A percentile compares a stretch with the other conserved stretches of the same genome.
Conservation (phyloP, 306 rosid species). For the Malus orientalis region DNA sequence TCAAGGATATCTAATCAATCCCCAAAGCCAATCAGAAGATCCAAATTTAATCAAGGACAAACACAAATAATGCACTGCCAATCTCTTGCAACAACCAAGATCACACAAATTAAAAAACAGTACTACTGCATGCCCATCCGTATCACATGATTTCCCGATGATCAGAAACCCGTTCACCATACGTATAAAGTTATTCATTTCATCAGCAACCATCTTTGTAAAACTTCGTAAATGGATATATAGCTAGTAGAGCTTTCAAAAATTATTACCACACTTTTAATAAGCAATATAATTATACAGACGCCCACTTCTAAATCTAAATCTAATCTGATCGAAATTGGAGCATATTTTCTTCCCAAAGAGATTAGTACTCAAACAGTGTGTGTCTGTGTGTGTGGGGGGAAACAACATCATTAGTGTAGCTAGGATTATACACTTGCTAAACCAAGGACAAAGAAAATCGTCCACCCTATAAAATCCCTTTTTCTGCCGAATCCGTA, state of each 20-base stretch:
- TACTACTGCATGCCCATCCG: neutral
- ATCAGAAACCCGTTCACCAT: neutral
- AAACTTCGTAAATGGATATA: neutral
- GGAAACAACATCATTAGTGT: slow-evolving; percentile 41
- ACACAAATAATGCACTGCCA: neutral
- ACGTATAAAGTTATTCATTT: neutral
- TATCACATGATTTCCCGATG: neutral
- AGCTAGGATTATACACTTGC: slow-evolving; percentile 7
- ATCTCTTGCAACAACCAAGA: neutral
- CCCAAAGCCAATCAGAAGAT: neutral
- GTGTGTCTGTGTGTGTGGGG: neutral
- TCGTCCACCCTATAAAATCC: slow-evolving; percentile 55
- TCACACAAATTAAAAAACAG: slow-evolving; percentile 2
- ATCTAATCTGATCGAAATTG: slow-evolving; percentile 20
- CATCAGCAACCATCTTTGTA: neutral
- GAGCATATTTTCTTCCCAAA: slow-evolving; percentile 19
- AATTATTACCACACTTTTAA: neutral
- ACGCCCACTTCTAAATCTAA: neutral
- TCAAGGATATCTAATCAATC: neutral
- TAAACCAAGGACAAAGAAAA: slow-evolving; percentile 28
- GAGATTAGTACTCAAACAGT: neutral
- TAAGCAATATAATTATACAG: neutral
- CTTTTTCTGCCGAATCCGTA: slow-evolving; percentile 31
- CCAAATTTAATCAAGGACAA: neutral
- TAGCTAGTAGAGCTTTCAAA: neutral